Conservation (phyloP, 163 green algal species). For the Chlamydomonas reinhardtii region DNA sequence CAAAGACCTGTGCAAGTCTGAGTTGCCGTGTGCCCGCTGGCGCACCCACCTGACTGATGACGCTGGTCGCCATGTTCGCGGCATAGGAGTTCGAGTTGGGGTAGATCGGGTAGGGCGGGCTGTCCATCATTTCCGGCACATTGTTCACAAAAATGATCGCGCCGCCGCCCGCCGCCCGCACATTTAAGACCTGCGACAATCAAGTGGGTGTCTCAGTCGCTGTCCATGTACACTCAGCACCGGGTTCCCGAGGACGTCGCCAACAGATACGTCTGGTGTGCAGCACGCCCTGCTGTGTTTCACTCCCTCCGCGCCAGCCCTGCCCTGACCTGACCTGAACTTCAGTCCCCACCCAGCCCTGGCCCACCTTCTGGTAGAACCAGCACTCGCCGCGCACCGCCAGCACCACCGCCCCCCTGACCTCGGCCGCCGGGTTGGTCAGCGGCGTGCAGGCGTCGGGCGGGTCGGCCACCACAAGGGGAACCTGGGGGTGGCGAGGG, state of each 20-base stretch:
- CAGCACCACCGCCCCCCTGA: constrained; percentile 65
- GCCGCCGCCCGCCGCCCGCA: constrained; percentile 29
- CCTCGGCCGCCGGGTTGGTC: not conserved
- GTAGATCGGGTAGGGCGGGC: not conserved
- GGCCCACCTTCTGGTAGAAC: not conserved
- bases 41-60: not conserved
- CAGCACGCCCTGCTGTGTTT: too few relatives aligned
- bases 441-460: constrained; percentile 23
- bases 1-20: too few relatives aligned
- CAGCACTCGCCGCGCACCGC: constrained; percentile 79
- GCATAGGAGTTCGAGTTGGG: not conserved
- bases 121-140: not conserved
- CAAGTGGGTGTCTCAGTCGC: too few relatives aligned
- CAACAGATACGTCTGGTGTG: too few relatives aligned
- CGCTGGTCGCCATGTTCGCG: not conserved
- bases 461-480: constrained; percentile 1
- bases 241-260: too few relatives aligned
- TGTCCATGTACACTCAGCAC: too few relatives aligned
- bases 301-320: not conserved
- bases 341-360: constrained; percentile 67
- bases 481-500: not conserved
- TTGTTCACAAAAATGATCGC: constrained; percentile 73
- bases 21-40: too few relatives aligned
- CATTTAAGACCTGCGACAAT: constrained; percentile 67
- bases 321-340: too few relatives aligned